Base-by-base conservation (phyloP, 2,329 filamentous ascomycete species). In the Nemania sp. region DNA sequence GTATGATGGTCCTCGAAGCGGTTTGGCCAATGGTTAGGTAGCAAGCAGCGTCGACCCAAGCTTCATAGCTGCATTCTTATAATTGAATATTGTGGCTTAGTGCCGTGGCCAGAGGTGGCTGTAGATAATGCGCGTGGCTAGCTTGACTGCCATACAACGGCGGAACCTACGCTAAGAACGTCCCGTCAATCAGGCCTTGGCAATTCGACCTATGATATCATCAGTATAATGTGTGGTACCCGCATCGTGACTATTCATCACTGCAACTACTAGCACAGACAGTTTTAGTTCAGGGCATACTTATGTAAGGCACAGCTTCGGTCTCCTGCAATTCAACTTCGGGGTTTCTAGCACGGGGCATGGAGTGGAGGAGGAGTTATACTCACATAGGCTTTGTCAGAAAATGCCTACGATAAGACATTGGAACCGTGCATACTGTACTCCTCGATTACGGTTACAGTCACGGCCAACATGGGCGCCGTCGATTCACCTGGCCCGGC, bases 331-430 rank as follows among this genome's bases (percentile, higher is more conserved):
- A 40, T 36, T 43, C 14, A 19, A 22, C 28, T 45, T 12, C 8
- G 20, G 31, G 26, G n/a, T n/a, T n/a, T 46, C 42, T 11, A 11
- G 19, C 55, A 24, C 19, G 17, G 43, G 24, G 34, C 23, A 24
- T 45, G 49, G 40, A 42, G 49, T 42, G 42, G 24, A 45, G 33
- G 49, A 42, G 42, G 40, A n/a, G n/a, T n/a, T n/a, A n/a, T n/a
- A n/a, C 36, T 31, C 24, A n/a, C 15, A 23, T 8, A 37, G 39
- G 36, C 23, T 14, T 23, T 15, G 19, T 28, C 22, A 23, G 24
- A 49, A 22, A 41, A 60, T 58, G 58, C 37, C 44, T 12, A 40
- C 41, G 14, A 56, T 49, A 19, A 49, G 68, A 64, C 65, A 64
- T 20, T 53, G 61, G 43, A 47, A 19, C 23, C 60, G 58, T 11